Conservation (phyloP, 306 rosid species). For the Arachis stenosperma region DNA sequence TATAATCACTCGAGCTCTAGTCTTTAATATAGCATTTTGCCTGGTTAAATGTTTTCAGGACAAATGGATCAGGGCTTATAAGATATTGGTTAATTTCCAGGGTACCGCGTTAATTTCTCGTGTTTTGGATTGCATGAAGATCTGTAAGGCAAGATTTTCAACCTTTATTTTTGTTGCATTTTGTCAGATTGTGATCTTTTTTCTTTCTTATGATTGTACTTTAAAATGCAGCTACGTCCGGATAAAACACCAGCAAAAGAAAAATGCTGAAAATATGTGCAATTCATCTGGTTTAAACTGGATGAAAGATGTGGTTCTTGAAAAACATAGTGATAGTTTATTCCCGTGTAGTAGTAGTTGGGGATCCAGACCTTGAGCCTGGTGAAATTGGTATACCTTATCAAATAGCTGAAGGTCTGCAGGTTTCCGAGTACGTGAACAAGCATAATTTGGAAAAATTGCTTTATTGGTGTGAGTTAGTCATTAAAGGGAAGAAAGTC, state of each 20-base stretch:
- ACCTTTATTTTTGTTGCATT: conserved; percentile 26
- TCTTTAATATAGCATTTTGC: conserved; percentile 39
- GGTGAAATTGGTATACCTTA: not conserved
- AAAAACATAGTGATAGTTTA: conserved; percentile 82
- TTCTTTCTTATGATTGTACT: conserved; percentile 47
- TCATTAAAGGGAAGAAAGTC: conserved; percentile 63
- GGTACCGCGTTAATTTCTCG: conserved; percentile 81
- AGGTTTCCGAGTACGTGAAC: conserved; percentile 68
- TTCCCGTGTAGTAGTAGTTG: conserved; percentile 82
- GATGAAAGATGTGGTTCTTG: conserved; percentile 93
- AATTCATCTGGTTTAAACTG: conserved; percentile 86
- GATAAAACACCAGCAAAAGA: conserved; percentile 61
- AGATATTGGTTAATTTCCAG: conserved; percentile 79
- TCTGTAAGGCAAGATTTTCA: conserved; percentile 73
- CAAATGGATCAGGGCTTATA: conserved; percentile 72
- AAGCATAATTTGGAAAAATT: conserved; percentile 63
- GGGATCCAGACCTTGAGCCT: conserved; percentile 61
- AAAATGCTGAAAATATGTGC: conserved; percentile 65
- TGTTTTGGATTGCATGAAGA: conserved; percentile 77
- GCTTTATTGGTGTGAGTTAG: conserved; percentile 56
- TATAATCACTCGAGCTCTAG: conserved; percentile 12
- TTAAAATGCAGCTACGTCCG: conserved; percentile 69
- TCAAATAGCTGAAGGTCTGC: conserved; percentile 79
- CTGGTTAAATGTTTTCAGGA: conserved; percentile 62
- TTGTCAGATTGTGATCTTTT: conserved; percentile 5